Percentiles rank a stretch among this genome's conserved stretches.
Conservation (phyloP, 2,329 filamentous ascomycete genomes). For the Xylaria sp. region DNA sequence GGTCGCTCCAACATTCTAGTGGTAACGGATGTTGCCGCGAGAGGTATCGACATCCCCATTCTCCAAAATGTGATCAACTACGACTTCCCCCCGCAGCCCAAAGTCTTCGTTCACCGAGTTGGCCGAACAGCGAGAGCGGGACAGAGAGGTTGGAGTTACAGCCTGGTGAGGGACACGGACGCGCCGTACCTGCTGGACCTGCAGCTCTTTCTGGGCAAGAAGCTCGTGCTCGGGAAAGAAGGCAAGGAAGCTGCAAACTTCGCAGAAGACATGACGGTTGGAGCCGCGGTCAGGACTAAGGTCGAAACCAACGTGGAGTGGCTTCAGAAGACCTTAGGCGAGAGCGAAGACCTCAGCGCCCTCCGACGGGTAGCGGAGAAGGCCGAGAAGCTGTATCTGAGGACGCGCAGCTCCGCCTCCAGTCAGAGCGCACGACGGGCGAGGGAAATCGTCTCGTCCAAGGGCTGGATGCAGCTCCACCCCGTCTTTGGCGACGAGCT, state of each 20-base stretch:
- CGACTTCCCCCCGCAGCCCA: constrained; percentile 94
- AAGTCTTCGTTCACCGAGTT: constrained; percentile 95
- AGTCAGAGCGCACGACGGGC: constrained; percentile 86
- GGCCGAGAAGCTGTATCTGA: constrained; percentile 90
- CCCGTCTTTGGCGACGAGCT: constrained; percentile 76
- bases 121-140: constrained; percentile 95
- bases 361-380: constrained; percentile 78
- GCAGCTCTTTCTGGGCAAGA: constrained; percentile 90
- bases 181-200: constrained; percentile 90
- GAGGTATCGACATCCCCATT: constrained; percentile 96
- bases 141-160: constrained; percentile 92
- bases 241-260: constrained; percentile 65
- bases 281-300: constrained; percentile 70
- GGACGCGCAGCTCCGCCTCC: constrained; percentile 87
- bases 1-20: constrained; percentile 89
- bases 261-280: constrained; percentile 81
- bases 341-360: constrained; percentile 71
- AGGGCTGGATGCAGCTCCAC: constrained; percentile 75
- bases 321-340: constrained; percentile 75
- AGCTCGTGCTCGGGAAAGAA: constrained; percentile 74
- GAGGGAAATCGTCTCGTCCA: constrained; percentile 72
- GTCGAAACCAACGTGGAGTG: constrained; percentile 81
- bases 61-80: constrained; percentile 98
- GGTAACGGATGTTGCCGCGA: constrained; percentile 92
- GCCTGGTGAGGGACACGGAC: constrained; percentile 83